Percentiles rank a stretch among this genome's conserved stretches.
Conservation (phyloP, 305 asterid species). For the Plantago lanceolata region DNA sequence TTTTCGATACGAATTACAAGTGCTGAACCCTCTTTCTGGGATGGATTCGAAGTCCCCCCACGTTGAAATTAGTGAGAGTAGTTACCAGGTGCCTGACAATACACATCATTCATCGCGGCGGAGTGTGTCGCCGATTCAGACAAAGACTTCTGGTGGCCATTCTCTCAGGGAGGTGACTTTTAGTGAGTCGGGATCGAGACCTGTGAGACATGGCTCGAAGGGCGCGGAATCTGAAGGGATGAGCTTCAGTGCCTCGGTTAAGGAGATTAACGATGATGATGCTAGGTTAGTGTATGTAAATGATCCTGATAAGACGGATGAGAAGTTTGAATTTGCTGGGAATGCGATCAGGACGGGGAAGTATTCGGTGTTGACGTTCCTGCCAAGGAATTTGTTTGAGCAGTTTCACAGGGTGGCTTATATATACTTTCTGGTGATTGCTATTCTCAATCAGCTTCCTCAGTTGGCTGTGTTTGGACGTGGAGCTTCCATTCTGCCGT, state of each 20-base stretch:
- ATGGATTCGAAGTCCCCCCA: constrained; percentile 47
- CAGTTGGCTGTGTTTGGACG: constrained; percentile 97
- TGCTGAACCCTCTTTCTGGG: constrained; percentile 25
- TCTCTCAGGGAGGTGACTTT: constrained; percentile 68
- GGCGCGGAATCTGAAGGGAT: constrained; percentile 70
- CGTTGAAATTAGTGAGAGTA: constrained; percentile 36
- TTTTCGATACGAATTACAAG: constrained; percentile 21
- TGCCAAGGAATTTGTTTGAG: constrained; percentile 88
- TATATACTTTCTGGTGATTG: constrained; percentile 83
- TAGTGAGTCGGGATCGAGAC: constrained; percentile 44
- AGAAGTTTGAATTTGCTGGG: constrained; percentile 57
- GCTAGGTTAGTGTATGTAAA: constrained; percentile 68
- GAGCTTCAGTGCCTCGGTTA: constrained; percentile 56
- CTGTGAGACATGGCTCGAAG: constrained; percentile 62
- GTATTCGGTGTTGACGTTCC: constrained; percentile 75
- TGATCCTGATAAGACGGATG: constrained; percentile 69
- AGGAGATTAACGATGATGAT: constrained; percentile 82
- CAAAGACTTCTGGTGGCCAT: constrained; percentile 51
- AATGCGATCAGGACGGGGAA: constrained; percentile 75
- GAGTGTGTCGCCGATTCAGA: constrained; percentile 49
- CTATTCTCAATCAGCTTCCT: constrained; percentile 92
- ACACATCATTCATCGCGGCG: constrained; percentile 39
- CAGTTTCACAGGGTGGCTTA: constrained; percentile 98
- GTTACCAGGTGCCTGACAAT: constrained; percentile 34
- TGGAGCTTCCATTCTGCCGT: constrained; percentile 74